Base-by-base conservation (phyloP, 345 rosid genomes). In the Reutealis trisperma region DNA sequence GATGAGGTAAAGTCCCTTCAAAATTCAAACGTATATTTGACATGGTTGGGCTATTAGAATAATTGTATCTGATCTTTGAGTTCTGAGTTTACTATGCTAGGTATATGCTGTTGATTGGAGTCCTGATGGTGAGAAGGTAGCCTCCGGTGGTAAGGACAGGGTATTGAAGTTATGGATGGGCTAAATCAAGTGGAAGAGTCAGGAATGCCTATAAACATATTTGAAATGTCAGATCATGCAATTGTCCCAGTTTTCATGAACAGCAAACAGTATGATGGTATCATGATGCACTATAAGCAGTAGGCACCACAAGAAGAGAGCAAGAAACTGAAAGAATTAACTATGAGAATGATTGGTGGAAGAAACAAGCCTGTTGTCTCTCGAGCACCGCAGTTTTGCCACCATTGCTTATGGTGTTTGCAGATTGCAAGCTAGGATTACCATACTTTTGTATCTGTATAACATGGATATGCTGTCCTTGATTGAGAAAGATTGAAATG, bases 101-200 rank as follows among this genome's bases (percentile, higher is more conserved):
- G 98, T 93, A 74, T 95, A 80, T 67, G 94, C 98, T 1, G 98
- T 96, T 80, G 97, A 96, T 79, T 96, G 98, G 99, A 96, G 99
- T 86, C 99, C 99, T 9, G 97, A 93, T 79, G 99, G 97, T 24
- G 98, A 96, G 92, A 93, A 96, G 86, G 99, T 96, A 44, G 98
- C 91, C 27, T 96, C 97, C 12, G 98, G 98, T 64, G 99, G 99
- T 59, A 93, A 89, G 76, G 98, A 96, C 67, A 84, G 84, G 88
- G 96, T 91, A 30, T 80, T 96, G 89, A 93, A 96, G 86, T 84
- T 93, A 62, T 93, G 98, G 99, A 91, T 93, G 91, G 97, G 98
- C 11, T 96, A 89, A 80, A 55, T 61, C 71, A 34, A 63, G 25
- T 54, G 45, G 41, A 27, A 49, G 60, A 70, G 75, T 55, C 21